Evolutionary conservation across 768 basidiomycete species (phyloP).

Genomic region (Panaeolus papilionaceus): DNA sequence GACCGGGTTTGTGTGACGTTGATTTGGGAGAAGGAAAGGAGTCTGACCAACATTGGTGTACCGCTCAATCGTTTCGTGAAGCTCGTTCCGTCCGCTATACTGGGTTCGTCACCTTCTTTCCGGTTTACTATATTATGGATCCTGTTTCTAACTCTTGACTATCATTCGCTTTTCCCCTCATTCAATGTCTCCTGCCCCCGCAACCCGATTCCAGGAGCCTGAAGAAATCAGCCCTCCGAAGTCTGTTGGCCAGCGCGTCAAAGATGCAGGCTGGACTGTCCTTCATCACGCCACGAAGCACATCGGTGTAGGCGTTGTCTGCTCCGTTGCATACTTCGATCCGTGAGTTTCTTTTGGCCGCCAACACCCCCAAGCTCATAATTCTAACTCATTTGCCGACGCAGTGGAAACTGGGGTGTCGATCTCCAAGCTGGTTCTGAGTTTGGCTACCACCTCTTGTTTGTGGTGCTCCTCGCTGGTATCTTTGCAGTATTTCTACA

Average conservation of each 20-base stretch:
- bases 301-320: slow-evolving; percentile 85
- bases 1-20: slow-evolving; percentile 24
- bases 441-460: slow-evolving; percentile 87
- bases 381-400: slow-evolving; percentile 16
- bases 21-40: slow-evolving; percentile 22
- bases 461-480: slow-evolving; percentile 84
- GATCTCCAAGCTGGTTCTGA: slow-evolving; percentile 87
- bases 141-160: slow-evolving; percentile 12
- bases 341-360: slow-evolving; percentile 58
- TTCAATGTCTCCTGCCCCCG: slow-evolving; percentile 23
- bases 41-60: slow-evolving; percentile 34
- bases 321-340: slow-evolving; percentile 89
- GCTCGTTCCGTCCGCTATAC: slow-evolving; percentile 41
- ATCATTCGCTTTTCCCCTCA: slow-evolving; percentile 25
- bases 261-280: slow-evolving; percentile 37
- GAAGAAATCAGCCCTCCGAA: slow-evolving; percentile 18
- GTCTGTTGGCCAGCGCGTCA: slow-evolving; percentile 33
- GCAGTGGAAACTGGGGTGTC: slow-evolving; percentile 90
- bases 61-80: slow-evolving; percentile 47
- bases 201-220: slow-evolving; percentile 27
- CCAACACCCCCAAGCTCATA: slow-evolving; percentile 13
- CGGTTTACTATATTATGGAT: slow-evolving; percentile 35
- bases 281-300: slow-evolving; percentile 66
- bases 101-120: slow-evolving; percentile 44
- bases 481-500: slow-evolving; percentile 86